phyloP scores from a whole-genome alignment of 805 yeast species.

The Maudiozyma bulderi region DNA sequence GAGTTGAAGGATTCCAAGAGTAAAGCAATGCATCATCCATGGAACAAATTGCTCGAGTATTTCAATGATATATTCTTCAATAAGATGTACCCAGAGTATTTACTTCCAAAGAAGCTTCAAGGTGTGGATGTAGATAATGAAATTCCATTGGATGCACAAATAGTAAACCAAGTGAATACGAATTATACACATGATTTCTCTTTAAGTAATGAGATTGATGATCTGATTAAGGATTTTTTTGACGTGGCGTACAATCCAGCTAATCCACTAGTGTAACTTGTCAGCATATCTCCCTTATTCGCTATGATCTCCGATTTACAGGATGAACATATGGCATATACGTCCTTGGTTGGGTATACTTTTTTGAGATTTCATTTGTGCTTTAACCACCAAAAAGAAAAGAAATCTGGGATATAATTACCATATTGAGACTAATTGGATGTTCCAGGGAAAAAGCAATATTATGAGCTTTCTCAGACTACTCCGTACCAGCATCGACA shows the following conservation, averaged over 20 bases:
- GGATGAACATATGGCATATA: too few relatives aligned
- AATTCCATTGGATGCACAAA: conserved; percentile 12
- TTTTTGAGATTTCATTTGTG: too few relatives aligned
- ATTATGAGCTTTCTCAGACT: too few relatives aligned
- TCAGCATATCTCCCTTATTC: too few relatives aligned
- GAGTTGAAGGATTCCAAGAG: conserved; percentile 1
- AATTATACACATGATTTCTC: conserved; percentile 28
- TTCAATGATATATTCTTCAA: conserved; percentile 20
- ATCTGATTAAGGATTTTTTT: conserved; percentile 27
- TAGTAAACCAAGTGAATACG: conserved; percentile 21
- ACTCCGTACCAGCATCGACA: too few relatives aligned
- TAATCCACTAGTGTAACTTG: conserved; percentile 4
- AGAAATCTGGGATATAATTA: too few relatives aligned
- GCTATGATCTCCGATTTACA: too few relatives aligned
- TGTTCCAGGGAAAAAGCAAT: too few relatives aligned
- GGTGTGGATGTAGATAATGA: conserved; percentile 11
- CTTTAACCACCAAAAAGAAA: too few relatives aligned
- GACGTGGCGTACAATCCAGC: conserved; percentile 17
- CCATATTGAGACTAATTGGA: too few relatives aligned
- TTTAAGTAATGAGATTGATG: conserved; percentile 30
- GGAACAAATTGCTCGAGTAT: conserved; percentile 14
- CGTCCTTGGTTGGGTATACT: too few relatives aligned
- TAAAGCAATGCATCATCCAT: background rate
- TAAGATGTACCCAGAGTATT: conserved; percentile 19
- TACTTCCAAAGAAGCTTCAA: conserved; percentile 16